Evolutionary conservation across 306 rosid genomes (phyloP).

Genomic region (Quercus ilex): DNA sequence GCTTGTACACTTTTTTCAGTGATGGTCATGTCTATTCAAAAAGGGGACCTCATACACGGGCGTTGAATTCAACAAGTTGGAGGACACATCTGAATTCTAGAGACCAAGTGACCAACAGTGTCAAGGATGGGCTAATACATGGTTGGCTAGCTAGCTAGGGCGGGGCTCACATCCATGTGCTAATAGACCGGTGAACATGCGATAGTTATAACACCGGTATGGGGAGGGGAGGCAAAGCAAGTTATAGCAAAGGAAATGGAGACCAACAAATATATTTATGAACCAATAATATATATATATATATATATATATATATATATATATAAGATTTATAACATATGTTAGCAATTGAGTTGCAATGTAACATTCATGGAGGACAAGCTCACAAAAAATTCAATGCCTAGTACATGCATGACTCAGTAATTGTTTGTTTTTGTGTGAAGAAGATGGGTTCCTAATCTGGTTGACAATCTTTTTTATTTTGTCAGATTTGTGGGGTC

Average conservation of each 20-base stretch:
- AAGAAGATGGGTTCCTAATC: background rate
- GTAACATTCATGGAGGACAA: background rate
- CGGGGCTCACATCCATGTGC: slow-evolving; percentile 23
- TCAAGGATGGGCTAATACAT: background rate
- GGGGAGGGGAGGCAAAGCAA: background rate
- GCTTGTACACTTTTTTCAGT: background rate
- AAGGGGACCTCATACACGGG: background rate
- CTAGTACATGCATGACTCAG: background rate
- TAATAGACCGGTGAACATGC: slow-evolving; percentile 30
- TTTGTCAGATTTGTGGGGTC: background rate
- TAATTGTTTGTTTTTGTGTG: background rate
- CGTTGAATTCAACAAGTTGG: background rate
- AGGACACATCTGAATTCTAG: background rate
- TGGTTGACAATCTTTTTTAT: background rate
- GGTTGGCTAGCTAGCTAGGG: slow-evolving; percentile 2
- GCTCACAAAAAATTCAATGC: background rate
- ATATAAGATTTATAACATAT: background rate
- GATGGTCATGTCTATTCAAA: background rate
- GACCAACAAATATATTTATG: background rate
- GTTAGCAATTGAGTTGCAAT: background rate
- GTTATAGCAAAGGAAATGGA: background rate
- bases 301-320: too few relatives aligned
- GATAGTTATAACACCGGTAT: slow-evolving; percentile 18
- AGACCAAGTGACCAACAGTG: background rate
- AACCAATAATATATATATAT: background rate